Evolutionary conservation across 139 green algal species (phyloP).

Genomic region (Raphidocelis subcapitata): DNA sequence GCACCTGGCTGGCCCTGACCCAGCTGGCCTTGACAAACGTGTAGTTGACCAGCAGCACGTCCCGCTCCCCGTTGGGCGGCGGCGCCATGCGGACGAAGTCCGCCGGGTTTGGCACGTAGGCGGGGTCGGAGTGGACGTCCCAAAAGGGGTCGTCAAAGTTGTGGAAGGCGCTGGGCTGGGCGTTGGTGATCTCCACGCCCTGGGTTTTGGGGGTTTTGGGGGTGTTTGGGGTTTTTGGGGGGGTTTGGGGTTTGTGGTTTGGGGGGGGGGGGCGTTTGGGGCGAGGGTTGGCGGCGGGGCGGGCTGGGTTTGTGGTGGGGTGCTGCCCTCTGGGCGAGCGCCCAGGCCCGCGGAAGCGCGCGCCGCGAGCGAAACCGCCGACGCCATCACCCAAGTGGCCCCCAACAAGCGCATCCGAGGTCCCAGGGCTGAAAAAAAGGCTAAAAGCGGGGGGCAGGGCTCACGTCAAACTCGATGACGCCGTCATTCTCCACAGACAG

Average conservation of each 20-base stretch:
- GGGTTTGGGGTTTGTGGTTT: no score
- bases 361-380: no score
- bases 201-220: background rate
- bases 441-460: background rate
- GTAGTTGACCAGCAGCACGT: no score
- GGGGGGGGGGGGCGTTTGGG: no score
- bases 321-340: background rate
- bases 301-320: background rate
- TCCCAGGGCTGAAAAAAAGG: background rate
- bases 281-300: no score
- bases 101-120: no score
- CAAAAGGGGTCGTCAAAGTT: slow-evolving; percentile 26
- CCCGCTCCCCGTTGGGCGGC: no score
- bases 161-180: slow-evolving; percentile 19
- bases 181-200: slow-evolving; percentile 19
- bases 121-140: background rate
- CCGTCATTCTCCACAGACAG: slow-evolving; percentile 30
- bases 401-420: background rate
- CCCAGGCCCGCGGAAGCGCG: no score
- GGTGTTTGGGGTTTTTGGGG: no score
- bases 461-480: slow-evolving; percentile 25
- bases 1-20: no score
- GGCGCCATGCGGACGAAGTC: no score
- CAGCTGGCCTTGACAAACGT: no score
- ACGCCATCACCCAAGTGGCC: background rate